Conservation (phyloP, 148 eudicot species). For the Chenopodium album region DNA sequence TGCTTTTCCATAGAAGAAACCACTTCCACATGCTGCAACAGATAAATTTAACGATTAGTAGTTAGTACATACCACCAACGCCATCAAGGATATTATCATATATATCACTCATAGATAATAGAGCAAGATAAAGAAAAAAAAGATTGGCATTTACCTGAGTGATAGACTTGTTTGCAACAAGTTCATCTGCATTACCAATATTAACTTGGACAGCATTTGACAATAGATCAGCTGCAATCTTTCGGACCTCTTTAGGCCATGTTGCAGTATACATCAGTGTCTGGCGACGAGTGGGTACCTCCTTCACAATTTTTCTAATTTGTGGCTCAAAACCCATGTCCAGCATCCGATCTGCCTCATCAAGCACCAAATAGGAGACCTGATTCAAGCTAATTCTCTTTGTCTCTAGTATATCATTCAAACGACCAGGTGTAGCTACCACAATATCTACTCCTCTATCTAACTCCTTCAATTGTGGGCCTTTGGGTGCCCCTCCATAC, state of each 20-base stretch:
- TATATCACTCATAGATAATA: not conserved
- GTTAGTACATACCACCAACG: not conserved
- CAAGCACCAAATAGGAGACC: constrained; percentile 88
- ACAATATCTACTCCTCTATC: constrained; percentile 85
- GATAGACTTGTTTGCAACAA: constrained; percentile 92
- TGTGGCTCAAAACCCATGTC: constrained; percentile 99
- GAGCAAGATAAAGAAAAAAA: too few relatives aligned
- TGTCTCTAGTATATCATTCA: constrained; percentile 92
- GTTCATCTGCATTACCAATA: constrained; percentile 90
- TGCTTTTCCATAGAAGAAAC: constrained; percentile 70
- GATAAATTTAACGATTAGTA: constrained; percentile 14
- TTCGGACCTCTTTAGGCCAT: constrained; percentile 98
- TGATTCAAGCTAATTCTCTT: constrained; percentile 74
- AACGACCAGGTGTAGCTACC: constrained; percentile 98
- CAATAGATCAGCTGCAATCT: constrained; percentile 82
- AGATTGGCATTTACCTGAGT: constrained; percentile 26
- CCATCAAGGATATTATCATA: not conserved
- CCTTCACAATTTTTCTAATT: constrained; percentile 89
- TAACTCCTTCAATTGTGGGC: constrained; percentile 75
- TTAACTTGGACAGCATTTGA: constrained; percentile 87
- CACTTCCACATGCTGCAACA: constrained; percentile 66
- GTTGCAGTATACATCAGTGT: constrained; percentile 98
- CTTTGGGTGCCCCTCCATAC: constrained; percentile 99
- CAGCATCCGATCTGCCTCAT: constrained; percentile 98
- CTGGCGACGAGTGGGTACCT: constrained; percentile 78